Base-by-base conservation (phyloP, 2,329 filamentous ascomycete species). In the Fusarium brevicatenulatum region DNA sequence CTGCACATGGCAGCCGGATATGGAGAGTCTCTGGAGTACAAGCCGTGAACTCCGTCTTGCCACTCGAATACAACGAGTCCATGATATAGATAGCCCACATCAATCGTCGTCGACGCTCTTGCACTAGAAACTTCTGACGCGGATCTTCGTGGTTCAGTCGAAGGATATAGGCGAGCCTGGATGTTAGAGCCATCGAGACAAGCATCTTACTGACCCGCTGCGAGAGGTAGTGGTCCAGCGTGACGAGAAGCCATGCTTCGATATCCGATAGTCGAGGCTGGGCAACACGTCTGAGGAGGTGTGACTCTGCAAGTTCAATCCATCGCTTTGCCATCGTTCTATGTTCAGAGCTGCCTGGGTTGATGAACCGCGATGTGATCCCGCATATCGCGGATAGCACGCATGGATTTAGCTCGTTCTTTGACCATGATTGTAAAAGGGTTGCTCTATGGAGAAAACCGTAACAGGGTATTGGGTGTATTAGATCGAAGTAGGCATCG, bases 41-140 rank as follows among this genome's bases (percentile, higher is more conserved):
- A 1, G 58, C 52, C 2, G 63, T 72, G n/a, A 72, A 72, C 7
- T 72, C 70, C 2, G 37, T 30, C 52, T 65, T 71, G 0, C 70
- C 70, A 11, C 70, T 71, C 0, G 70, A 71, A 5, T 72, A 71
- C 8, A 72, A 39, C 2, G 70, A 62, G 8, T 68, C 70, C 32
- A 70, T 64, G 6, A 57, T 53, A 8, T 71, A 75, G 2, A 76
- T 77, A 0, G 72, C 66, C 75, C 75, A 77, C 74, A 77, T 77
- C 5, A 77, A 40, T 15, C 76, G 53, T 6, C 76, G 37, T 0
- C 72, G 64, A 0, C 72, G 61, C 32, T 77, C 76, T 9, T 72
- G 75, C 1, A 58, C 54, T 0, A 77, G 50, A 11, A 74, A 77
- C 5, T 44, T 34, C 8, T 62, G 59, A 1, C 70, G 66, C 1